Conservation (phyloP, 2,329 filamentous ascomycete species). For the Aspergillus arachidicola region DNA sequence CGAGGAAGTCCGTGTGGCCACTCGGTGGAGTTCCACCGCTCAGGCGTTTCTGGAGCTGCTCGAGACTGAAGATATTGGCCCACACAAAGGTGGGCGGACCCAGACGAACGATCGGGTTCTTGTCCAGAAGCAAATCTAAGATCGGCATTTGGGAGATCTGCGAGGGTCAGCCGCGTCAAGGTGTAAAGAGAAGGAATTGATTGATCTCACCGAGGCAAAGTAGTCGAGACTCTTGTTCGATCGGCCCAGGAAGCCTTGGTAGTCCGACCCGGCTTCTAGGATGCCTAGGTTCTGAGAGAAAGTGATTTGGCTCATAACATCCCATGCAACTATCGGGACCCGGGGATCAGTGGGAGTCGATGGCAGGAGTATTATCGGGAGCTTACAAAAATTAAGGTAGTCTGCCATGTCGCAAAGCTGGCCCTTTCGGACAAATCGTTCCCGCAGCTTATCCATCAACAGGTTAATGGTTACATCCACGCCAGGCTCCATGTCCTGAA, state of each 20-base stretch:
- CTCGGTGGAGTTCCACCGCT: background rate
- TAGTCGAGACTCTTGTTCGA: conserved; percentile 31
- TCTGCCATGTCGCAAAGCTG: background rate
- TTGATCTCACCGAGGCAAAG: conserved; percentile 20
- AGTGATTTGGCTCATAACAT: background rate
- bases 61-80: background rate
- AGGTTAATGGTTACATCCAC: conserved; percentile 30
- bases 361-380: background rate
- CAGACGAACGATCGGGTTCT: conserved; percentile 25
- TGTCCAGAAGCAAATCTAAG: conserved; percentile 25
- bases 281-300: background rate
- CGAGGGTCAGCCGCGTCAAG: background rate
- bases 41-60: background rate
- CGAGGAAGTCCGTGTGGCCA: conserved; percentile 22
- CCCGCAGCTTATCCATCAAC: conserved; percentile 26
- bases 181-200: too few relatives aligned
- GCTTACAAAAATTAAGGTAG: background rate
- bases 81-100: conserved; percentile 21
- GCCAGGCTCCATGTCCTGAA: conserved; percentile 28
- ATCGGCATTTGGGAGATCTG: conserved; percentile 27
- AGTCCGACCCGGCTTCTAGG: background rate
- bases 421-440: conserved; percentile 27
- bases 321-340: background rate
- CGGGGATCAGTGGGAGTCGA: background rate
- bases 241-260: conserved; percentile 17